Conservation (phyloP, 2,329 filamentous ascomycete species). For the Pseudogymnoascus sp. region DNA sequence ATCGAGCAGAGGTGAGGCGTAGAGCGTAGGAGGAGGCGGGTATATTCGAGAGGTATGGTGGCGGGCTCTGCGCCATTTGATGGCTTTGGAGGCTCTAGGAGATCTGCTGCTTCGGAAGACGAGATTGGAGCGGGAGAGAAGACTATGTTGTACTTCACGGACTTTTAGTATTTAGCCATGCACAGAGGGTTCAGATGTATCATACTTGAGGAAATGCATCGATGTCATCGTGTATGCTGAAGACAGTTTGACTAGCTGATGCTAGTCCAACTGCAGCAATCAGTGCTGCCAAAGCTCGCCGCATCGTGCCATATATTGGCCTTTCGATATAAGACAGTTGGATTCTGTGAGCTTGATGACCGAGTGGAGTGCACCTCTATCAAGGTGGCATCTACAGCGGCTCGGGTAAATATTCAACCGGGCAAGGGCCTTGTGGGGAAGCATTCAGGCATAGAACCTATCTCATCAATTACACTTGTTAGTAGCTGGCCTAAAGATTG, state of each 20-base stretch:
- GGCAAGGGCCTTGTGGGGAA: neutral
- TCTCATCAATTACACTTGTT: no score
- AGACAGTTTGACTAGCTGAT: constrained; percentile 47
- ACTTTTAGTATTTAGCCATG: constrained; percentile 8
- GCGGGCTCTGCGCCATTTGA: constrained; percentile 2
- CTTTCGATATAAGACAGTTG: neutral
- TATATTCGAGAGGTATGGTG: neutral
- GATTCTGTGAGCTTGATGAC: neutral
- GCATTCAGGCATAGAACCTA: no score
- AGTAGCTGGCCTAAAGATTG: no score
- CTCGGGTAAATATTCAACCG: neutral
- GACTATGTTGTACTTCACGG: constrained; percentile 51
- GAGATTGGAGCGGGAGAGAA: constrained; percentile 54
- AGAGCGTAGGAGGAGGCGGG: constrained; percentile 5
- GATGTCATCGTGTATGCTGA: constrained; percentile 65
- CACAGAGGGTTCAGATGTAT: neutral
- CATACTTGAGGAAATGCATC: constrained; percentile 62
- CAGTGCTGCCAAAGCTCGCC: constrained; percentile 20
- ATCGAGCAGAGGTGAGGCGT: constrained; percentile 51
- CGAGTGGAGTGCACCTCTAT: neutral
- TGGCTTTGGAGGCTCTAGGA: neutral
- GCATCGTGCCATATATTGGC: constrained; percentile 25
- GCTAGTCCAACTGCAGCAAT: constrained; percentile 27
- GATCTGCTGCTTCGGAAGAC: constrained; percentile 46
- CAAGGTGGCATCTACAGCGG: constrained; percentile 5